phyloP scores from a whole-genome alignment of 1,139 yeast species.

The Eremothecium sinecaudum region DNA sequence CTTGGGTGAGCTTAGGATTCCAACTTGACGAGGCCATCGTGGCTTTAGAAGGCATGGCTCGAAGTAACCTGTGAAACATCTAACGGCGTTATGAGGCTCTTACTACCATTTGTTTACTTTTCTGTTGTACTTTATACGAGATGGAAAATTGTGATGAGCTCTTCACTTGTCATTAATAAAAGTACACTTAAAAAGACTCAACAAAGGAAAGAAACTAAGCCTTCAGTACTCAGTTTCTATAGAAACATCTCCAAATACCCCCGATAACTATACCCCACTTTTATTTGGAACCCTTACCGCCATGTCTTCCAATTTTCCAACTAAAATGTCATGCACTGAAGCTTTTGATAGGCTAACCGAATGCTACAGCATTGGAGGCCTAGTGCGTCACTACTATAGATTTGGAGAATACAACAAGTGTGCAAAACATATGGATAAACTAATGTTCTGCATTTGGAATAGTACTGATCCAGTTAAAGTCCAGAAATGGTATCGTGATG shows the following conservation, averaged over 20 bases:
- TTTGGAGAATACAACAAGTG: constrained; percentile 72
- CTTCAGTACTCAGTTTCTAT: no score
- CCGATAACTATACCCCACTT: no score
- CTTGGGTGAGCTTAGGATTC: constrained; percentile 69
- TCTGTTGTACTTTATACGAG: no score
- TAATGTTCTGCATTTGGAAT: constrained; percentile 70
- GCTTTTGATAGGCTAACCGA: constrained; percentile 80
- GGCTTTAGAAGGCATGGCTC: background rate
- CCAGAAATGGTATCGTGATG: constrained; percentile 60
- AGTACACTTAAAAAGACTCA: no score
- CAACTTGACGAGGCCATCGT: constrained; percentile 38
- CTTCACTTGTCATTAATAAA: no score
- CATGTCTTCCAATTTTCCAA: constrained; percentile 24
- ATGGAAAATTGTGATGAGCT: no score
- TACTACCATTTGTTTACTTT: no score
- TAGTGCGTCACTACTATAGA: constrained; percentile 68
- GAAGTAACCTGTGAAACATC: no score
- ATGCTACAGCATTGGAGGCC: constrained; percentile 88
- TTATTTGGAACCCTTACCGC: no score
- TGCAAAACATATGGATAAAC: constrained; percentile 56
- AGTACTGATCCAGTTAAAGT: constrained; percentile 44
- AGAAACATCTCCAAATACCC: no score
- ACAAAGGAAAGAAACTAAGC: no score
- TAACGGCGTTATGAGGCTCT: no score
- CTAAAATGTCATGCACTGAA: constrained; percentile 59